Evolutionary conservation across 2,329 filamentous ascomycete species (phyloP).

Genomic region (Stagonosporopsis rhizophila): DNA sequence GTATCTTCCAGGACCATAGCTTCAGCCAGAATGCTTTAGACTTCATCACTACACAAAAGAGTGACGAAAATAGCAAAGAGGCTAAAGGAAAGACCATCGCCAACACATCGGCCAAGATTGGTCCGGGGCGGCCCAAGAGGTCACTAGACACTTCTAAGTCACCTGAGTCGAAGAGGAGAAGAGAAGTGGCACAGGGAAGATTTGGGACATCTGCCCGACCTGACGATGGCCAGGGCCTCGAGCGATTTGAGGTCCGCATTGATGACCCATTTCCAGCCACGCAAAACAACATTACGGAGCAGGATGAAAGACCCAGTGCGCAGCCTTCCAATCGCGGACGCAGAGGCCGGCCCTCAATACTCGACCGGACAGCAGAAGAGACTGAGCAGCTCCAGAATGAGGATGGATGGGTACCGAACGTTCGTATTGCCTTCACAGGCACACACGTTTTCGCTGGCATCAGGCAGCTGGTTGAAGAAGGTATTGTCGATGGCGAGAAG

Average conservation of each 20-base stretch:
- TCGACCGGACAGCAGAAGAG: slow-evolving; percentile 45
- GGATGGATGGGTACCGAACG: slow-evolving; percentile 61
- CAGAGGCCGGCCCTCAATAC: slow-evolving; percentile 42
- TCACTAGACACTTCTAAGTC: slow-evolving; percentile 35
- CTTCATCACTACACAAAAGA: slow-evolving; percentile 45
- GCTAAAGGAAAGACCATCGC: slow-evolving; percentile 4
- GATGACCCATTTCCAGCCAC: slow-evolving; percentile 53
- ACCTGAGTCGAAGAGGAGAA: slow-evolving; percentile 62
- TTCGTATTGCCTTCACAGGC: slow-evolving; percentile 75
- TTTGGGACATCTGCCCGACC: slow-evolving; percentile 65
- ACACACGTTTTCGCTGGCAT: slow-evolving; percentile 82
- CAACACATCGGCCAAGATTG: slow-evolving; percentile 28
- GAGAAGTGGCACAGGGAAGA: slow-evolving; percentile 68
- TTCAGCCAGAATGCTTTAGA: slow-evolving; percentile 60
- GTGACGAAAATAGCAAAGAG: slow-evolving; percentile 29
- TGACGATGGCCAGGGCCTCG: slow-evolving; percentile 43
- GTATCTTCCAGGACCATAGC: slow-evolving; percentile 73
- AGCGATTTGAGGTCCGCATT: slow-evolving; percentile 59
- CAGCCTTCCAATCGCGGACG: slow-evolving; percentile 27
- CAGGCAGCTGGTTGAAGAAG: slow-evolving; percentile 76
- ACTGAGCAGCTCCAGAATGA: slow-evolving; percentile 34
- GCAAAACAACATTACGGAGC: slow-evolving; percentile 8
- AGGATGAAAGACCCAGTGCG: slow-evolving; percentile 23
- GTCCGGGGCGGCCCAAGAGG: slow-evolving; percentile 39
- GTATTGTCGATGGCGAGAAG: slow-evolving; percentile 74